Conservation (phyloP, 108 stramenopile genomes). For the Fistulifera pelliculosa region DNA sequence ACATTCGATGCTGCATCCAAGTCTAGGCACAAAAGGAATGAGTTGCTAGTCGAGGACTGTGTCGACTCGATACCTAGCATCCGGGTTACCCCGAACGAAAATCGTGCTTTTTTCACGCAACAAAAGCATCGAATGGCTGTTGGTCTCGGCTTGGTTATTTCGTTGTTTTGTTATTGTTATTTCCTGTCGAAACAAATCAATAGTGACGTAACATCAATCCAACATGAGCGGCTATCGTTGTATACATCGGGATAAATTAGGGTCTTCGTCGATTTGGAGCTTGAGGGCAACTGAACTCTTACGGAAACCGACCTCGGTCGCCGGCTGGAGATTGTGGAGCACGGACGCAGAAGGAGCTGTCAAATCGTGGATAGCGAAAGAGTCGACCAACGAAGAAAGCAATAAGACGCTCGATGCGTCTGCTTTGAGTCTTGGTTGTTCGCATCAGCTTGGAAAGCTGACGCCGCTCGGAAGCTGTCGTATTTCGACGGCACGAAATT, state of each 20-base stretch:
- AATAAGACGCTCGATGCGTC: background rate
- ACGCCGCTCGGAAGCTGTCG: conserved; percentile 20
- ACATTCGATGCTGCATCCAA: too few relatives aligned
- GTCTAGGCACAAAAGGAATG: too few relatives aligned
- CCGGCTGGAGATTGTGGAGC: background rate
- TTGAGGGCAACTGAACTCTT: background rate
- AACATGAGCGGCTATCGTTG: conserved; percentile 1
- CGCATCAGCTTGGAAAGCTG: background rate
- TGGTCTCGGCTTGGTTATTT: too few relatives aligned
- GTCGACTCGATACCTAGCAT: too few relatives aligned
- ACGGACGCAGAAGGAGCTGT: background rate
- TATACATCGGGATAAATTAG: conserved; percentile 1
- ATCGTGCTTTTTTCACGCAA: too few relatives aligned
- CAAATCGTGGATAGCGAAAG: background rate
- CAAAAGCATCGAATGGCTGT: too few relatives aligned
- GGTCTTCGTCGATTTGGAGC: background rate
- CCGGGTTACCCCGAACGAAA: too few relatives aligned
- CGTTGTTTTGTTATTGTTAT: too few relatives aligned
- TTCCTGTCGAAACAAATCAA: too few relatives aligned
- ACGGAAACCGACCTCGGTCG: background rate
- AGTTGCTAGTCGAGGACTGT: too few relatives aligned
- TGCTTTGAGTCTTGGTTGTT: background rate
- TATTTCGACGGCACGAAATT: conserved; percentile 25
- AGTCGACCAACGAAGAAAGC: background rate
- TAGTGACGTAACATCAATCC: too few relatives aligned